Percentiles rank a stretch among this genome's conserved stretches.
These are phyloP conservation scores for Tolypocladium tundrense DNA, from an alignment of 2,329 filamentous ascomycete species.

Conservation along the genomic window DNA sequence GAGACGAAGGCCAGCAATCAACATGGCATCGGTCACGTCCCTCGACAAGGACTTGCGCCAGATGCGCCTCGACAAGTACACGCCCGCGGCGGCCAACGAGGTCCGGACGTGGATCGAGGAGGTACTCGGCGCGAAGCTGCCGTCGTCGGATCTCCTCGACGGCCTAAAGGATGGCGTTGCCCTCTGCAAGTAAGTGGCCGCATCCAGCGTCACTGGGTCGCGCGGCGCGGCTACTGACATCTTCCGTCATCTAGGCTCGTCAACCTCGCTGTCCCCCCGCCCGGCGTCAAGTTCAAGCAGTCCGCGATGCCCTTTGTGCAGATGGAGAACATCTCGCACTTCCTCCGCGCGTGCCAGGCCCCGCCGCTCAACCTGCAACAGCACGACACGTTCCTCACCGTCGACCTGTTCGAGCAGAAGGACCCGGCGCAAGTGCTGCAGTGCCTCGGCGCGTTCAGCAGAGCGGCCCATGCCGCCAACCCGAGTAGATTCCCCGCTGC, in stretches of 20 bases:
- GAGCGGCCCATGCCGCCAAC: conserved; percentile 66
- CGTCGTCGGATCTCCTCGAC: conserved; percentile 69
- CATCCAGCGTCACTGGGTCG: background rate
- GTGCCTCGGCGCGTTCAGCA: conserved; percentile 84
- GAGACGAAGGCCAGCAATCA: background rate
- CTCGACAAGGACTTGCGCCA: conserved; percentile 93
- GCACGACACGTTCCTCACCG: conserved; percentile 93
- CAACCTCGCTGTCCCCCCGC: conserved; percentile 67
- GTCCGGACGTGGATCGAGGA: conserved; percentile 78
- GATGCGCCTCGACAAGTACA: conserved; percentile 87
- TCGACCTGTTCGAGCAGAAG: conserved; percentile 91
- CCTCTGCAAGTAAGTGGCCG: conserved; percentile 67
- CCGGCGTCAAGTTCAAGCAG: conserved; percentile 79
- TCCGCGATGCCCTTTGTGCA: conserved; percentile 97
- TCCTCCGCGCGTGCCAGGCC: conserved; percentile 77
- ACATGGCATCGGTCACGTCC: conserved; percentile 87
- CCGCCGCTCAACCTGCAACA: conserved; percentile 79
- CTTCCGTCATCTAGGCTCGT: conserved; percentile 51
- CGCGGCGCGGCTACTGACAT: conserved; percentile 5
- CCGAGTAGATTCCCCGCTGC: conserved; percentile 62
- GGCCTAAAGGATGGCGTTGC: conserved; percentile 82
- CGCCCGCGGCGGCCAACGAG: conserved; percentile 80
- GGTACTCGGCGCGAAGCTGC: conserved; percentile 61
- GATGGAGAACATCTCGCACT: conserved; percentile 99
- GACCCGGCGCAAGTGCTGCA: conserved; percentile 94